Conservation (phyloP, 225 moss, liverwort and hornwort species). For the Pleurozium schreberi region DNA sequence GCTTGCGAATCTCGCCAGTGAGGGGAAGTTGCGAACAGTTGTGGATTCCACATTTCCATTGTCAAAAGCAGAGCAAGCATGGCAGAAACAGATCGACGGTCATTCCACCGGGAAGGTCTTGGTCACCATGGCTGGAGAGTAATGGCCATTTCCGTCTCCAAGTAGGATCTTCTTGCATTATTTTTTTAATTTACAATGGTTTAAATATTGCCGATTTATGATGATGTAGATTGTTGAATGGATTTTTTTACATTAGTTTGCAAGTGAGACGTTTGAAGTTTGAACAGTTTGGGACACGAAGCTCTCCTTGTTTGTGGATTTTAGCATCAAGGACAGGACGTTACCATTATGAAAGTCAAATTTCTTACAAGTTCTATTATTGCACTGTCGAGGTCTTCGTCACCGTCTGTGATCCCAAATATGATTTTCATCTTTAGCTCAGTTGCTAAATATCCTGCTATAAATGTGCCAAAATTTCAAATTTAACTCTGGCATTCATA, state of each 20-base stretch:
- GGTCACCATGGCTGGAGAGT: slow-evolving; percentile 22
- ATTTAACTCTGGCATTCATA: neutral
- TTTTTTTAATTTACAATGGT: neutral
- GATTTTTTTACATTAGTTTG: neutral
- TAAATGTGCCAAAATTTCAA: neutral
- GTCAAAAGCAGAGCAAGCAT: slow-evolving; percentile 43
- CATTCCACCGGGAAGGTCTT: slow-evolving; percentile 65
- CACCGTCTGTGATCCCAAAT: neutral
- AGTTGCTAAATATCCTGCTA: neutral
- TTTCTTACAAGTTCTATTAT: neutral
- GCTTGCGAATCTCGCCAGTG: slow-evolving; percentile 15
- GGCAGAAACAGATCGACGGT: slow-evolving; percentile 56
- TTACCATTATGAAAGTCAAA: no score
- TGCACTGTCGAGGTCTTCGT: neutral
- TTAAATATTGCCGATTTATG: neutral
- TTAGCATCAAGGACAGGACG: neutral
- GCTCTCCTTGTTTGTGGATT: neutral
- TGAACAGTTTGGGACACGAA: neutral
- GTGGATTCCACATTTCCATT: slow-evolving; percentile 53
- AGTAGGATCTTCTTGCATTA: neutral
- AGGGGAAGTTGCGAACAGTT: slow-evolving; percentile 56
- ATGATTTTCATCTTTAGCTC: neutral
- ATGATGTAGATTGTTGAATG: neutral
- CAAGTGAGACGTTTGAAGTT: neutral
- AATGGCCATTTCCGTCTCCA: neutral